Evolutionary conservation across 2,329 filamentous ascomycete species (phyloP), one percentile per base, ranked within the genome.

Genomic region (Penicillium janthinellum): DNA sequence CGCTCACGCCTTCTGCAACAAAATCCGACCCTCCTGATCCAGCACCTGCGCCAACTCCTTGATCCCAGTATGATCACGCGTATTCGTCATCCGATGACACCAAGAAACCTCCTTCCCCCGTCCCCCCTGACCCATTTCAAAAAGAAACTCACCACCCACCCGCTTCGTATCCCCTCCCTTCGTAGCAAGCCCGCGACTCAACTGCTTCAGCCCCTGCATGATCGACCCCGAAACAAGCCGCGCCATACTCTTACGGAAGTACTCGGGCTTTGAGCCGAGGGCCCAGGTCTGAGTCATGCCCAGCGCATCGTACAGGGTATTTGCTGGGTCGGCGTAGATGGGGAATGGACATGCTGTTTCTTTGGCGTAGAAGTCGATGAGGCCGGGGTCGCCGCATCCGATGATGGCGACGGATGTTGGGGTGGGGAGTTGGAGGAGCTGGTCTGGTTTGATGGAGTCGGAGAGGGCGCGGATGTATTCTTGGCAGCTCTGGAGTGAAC

Each of bases 71-170:
- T 96, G 91, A 66, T 93, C 91, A 51, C 91, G 79, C 12, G 90
- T 94, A 58, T 86, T 90, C 71, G 82, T 82, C 91, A 96, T 96
- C 31, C 90, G 83, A 76, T 94, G 90, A 68, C 89, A 92, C 91
- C 91, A 96, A 1, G 85, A 87, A 31, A 91, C 83, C 2, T 44
- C 11, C 63, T 56, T 70, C 63, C 63, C 64, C 6, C 66, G 60
- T 28, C 67, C 63, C 4, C 56, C 59, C n/a, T 44, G 47, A 3
- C 35, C 62, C 1, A 51, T 35, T 70, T 90, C 88, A 64, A 92
- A 92, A n/a, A 93, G 73, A 62, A 92, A 91, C 77, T 93, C 90
- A 11, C 90, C 90, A 25, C 90, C 90, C 2, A 90, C 87, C 76
- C 92, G 88, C 54, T 83, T 80, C 70, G 84, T 81, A 70, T 90